Evolutionary conservation across 192 early-diverging fungal species (phyloP).

Genomic region (Podila verticillata): DNA sequence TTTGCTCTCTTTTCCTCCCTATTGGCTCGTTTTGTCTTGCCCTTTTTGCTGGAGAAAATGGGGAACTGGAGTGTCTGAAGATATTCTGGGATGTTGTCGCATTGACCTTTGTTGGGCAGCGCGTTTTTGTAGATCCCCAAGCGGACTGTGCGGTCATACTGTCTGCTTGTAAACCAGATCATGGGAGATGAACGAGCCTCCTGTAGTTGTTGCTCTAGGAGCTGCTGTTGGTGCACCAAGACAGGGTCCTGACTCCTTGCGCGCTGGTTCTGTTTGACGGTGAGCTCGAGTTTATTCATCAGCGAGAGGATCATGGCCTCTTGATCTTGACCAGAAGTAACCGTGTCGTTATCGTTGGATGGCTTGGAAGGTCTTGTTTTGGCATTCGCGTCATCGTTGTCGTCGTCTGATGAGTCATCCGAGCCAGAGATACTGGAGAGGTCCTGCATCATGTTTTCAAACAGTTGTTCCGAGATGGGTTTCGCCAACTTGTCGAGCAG

Average conservation of each 20-base stretch:
- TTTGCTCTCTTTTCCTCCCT: constrained; percentile 15
- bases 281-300: constrained; percentile 48
- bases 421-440: constrained; percentile 62
- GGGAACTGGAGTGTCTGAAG: constrained; percentile 23
- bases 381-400: background rate
- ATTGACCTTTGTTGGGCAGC: constrained; percentile 33
- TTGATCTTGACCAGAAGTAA: constrained; percentile 11
- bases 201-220: constrained; percentile 31
- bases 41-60: constrained; percentile 11
- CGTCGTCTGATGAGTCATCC: constrained; percentile 40
- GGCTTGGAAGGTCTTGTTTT: background rate
- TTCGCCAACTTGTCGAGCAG: constrained; percentile 36
- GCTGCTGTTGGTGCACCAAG: constrained; percentile 26
- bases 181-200: constrained; percentile 38
- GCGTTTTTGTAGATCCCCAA: constrained; percentile 58
- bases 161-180: constrained; percentile 54
- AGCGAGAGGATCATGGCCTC: constrained; percentile 25
- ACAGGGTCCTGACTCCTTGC: constrained; percentile 33
- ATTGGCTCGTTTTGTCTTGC: constrained; percentile 23
- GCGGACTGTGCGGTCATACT: constrained; percentile 35
- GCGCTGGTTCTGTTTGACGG: constrained; percentile 21
- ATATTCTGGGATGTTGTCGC: constrained; percentile 27
- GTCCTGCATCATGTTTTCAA: constrained; percentile 64
- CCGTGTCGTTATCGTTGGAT: background rate
- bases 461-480: constrained; percentile 56